These are phyloP conservation scores for Coffea humblotiana DNA, from an alignment of 305 asterid genomes.

Conservation along the genomic window DNA sequence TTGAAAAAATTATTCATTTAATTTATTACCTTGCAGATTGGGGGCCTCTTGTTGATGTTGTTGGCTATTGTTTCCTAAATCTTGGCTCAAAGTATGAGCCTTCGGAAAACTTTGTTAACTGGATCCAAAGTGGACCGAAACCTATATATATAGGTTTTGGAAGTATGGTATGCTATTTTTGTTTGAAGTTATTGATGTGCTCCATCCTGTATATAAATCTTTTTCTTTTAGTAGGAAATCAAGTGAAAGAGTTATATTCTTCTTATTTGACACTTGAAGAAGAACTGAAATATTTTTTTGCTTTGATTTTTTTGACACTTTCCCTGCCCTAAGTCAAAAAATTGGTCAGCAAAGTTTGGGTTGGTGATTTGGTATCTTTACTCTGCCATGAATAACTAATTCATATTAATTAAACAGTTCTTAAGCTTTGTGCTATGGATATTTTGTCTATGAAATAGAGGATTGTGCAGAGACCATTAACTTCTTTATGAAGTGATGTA, in stretches of 20 bases:
- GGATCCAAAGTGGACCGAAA: slow-evolving; percentile 76
- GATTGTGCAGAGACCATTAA: background rate
- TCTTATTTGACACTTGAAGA: background rate
- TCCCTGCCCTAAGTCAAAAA: background rate
- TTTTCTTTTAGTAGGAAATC: background rate
- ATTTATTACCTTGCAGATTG: slow-evolving; percentile 60
- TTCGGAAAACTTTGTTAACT: slow-evolving; percentile 58
- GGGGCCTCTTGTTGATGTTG: slow-evolving; percentile 93
- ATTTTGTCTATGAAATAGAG: background rate
- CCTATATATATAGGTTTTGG: slow-evolving; percentile 95
- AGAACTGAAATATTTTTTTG: background rate
- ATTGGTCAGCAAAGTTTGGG: background rate
- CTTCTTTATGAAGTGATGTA: background rate
- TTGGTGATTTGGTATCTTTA: background rate
- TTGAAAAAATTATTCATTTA: background rate
- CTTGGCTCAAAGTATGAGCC: slow-evolving; percentile 79
- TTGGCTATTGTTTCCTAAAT: slow-evolving; percentile 86
- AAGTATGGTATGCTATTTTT: slow-evolving; percentile 70
- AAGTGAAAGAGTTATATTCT: background rate
- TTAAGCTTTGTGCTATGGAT: background rate
- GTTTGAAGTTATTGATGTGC: background rate
- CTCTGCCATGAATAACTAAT: background rate
- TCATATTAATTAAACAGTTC: background rate
- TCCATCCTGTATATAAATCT: background rate
- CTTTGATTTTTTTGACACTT: background rate